Percentiles rank a stretch among this genome's conserved stretches.
phyloP scores from a whole-genome alignment of 345 rosid species.

The Euphorbia peplus region DNA sequence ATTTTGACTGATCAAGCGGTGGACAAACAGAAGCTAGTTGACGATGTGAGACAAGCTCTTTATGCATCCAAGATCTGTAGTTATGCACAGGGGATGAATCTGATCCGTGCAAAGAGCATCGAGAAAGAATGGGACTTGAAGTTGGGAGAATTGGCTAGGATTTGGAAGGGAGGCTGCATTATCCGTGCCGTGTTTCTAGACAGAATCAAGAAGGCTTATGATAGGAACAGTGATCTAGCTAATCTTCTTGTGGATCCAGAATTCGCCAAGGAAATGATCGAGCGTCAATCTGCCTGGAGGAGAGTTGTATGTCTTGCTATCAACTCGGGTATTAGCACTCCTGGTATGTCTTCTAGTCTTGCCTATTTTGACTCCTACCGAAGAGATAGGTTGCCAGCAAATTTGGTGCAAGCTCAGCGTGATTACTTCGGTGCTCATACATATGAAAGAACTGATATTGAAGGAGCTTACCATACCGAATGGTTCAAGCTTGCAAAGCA shows the following conservation, averaged over 20 bases:
- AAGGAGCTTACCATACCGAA: conserved; percentile 93
- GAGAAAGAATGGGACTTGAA: conserved; percentile 85
- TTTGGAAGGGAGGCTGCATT: conserved; percentile 99
- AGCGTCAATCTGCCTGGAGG: conserved; percentile 93
- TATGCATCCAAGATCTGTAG: conserved; percentile 95
- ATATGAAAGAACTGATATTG: conserved; percentile 83
- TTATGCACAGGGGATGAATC: conserved; percentile 97
- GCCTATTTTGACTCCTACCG: conserved; percentile 90
- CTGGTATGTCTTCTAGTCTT: conserved; percentile 94
- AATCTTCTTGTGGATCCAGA: conserved; percentile 94
- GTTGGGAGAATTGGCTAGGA: conserved; percentile 94
- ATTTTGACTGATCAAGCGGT: conserved; percentile 53
- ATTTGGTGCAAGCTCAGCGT: conserved; percentile 94
- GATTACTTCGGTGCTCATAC: conserved; percentile 99
- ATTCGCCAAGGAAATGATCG: conserved; percentile 88
- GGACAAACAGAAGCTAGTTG: conserved; percentile 74
- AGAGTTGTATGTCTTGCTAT: conserved; percentile 84
- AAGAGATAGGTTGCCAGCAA: conserved; percentile 82
- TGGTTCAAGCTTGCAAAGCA: conserved; percentile 94
- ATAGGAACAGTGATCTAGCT: conserved; percentile 76
- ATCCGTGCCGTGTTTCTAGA: conserved; percentile 89
- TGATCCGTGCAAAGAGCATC: conserved; percentile 82
- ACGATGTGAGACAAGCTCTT: conserved; percentile 88
- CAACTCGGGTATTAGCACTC: conserved; percentile 86
- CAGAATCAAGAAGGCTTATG: conserved; percentile 95